phyloP scores from a whole-genome alignment of 106 monocot species.

The Dioscorea zingiberensis region DNA sequence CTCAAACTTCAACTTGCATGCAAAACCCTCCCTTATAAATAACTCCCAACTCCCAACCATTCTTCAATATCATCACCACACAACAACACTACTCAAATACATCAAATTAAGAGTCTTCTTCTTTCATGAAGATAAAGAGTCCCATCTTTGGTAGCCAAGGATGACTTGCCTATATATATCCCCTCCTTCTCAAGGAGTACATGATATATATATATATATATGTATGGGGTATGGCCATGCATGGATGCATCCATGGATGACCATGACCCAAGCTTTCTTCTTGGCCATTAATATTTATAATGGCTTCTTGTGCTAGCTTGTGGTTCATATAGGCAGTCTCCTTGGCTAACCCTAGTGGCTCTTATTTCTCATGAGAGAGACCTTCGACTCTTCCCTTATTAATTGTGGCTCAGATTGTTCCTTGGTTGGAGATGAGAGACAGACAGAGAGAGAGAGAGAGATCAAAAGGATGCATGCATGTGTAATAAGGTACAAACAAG shows the following conservation, averaged over 20 bases:
- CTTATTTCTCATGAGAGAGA: constrained; percentile 22
- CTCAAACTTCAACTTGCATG: too few relatives aligned
- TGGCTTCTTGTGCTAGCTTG: neutral
- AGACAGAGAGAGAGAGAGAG: neutral
- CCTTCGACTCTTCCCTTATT: neutral
- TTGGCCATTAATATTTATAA: neutral
- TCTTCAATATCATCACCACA: too few relatives aligned
- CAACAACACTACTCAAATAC: too few relatives aligned
- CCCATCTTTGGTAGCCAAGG: constrained; percentile 30
- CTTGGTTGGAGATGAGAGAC: neutral
- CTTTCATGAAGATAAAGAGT: constrained; percentile 25
- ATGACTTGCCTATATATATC: constrained; percentile 30
- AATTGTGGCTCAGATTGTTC: neutral
- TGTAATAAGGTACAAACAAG: too few relatives aligned
- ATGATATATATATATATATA: too few relatives aligned
- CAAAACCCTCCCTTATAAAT: too few relatives aligned
- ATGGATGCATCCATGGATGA: too few relatives aligned
- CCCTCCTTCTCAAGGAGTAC: too few relatives aligned
- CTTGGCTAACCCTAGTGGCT: constrained; percentile 28
- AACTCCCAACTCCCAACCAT: too few relatives aligned
- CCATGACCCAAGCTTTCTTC: too few relatives aligned
- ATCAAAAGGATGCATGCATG: too few relatives aligned
- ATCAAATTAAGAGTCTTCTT: neutral
- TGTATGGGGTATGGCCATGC: too few relatives aligned
- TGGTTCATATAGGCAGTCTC: constrained; percentile 25